phyloP scores from a whole-genome alignment of 176 grass and related monocot species.

The Aechmea fasciata region DNA sequence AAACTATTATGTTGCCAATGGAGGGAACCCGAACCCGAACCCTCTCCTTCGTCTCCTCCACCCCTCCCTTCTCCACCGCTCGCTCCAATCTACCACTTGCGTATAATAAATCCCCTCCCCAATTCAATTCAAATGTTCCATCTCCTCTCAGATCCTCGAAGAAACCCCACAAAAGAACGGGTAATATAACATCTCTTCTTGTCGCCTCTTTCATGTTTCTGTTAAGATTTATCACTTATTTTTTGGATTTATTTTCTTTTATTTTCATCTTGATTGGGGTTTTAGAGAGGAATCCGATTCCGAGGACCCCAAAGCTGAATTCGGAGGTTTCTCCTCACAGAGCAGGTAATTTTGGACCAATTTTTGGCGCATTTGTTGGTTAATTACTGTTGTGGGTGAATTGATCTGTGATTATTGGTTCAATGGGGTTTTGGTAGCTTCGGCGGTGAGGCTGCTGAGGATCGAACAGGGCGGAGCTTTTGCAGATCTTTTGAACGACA shows the following conservation, averaged over 20 bases:
- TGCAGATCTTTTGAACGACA: conserved; percentile 82
- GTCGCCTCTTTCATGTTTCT: background rate
- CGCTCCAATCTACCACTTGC: conserved; percentile 1
- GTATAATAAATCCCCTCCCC: background rate
- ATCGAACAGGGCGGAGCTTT: conserved; percentile 78
- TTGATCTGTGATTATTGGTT: conserved; percentile 2
- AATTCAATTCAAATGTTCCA: background rate
- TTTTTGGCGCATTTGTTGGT: conserved; percentile 3
- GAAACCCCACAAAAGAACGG: background rate
- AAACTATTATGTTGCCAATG: conserved; percentile 14
- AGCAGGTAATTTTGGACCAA: conserved; percentile 30
- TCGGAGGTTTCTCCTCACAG: conserved; percentile 40
- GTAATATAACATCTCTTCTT: conserved; percentile 4
- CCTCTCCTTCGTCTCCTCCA: background rate
- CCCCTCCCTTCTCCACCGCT: background rate
- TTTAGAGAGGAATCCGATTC: conserved; percentile 34
- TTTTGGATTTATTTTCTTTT: conserved; percentile 7
- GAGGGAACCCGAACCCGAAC: conserved; percentile 24
- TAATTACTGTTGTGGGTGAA: conserved; percentile 12
- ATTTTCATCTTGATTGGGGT: conserved; percentile 7
- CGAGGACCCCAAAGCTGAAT: conserved; percentile 25
- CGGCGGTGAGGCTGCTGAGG: conserved; percentile 77
- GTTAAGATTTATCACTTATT: background rate
- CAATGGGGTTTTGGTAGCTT: conserved; percentile 28
- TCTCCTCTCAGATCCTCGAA: background rate